phyloP scores from a whole-genome alignment of 345 rosid species.

The Camelina sativa region DNA sequence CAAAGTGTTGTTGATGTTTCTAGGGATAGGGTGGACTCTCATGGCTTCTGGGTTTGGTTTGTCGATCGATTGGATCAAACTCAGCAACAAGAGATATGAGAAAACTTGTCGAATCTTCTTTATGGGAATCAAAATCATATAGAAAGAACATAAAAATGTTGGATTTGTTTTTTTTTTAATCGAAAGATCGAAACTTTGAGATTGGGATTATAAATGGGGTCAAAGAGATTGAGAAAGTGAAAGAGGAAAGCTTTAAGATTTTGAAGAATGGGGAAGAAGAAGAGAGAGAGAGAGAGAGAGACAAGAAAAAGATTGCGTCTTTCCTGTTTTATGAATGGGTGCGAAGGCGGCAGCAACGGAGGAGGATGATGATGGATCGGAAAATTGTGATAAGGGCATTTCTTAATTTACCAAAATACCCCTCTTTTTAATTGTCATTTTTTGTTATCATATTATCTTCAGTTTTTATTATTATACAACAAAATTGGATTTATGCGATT shows the following conservation, averaged over 20 bases:
- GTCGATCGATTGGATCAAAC: conserved; percentile 30
- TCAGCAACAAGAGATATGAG: conserved; percentile 31
- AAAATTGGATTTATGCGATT: neutral
- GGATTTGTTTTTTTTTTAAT: neutral
- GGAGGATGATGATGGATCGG: neutral
- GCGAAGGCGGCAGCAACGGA: conserved; percentile 26
- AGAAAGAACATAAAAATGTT: conserved; percentile 16
- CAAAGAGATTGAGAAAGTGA: neutral
- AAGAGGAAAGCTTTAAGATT: neutral
- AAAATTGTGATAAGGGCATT: conserved; percentile 34
- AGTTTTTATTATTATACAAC: no score
- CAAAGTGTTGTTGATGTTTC: conserved; percentile 55
- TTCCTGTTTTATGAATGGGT: conserved; percentile 24
- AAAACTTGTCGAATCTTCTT: conserved; percentile 2
- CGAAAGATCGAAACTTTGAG: conserved; percentile 6
- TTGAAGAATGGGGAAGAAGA: conserved; percentile 18
- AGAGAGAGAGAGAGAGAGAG: conserved; percentile 8
- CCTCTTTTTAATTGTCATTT: neutral
- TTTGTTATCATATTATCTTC: neutral
- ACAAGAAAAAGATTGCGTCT: conserved; percentile 32
- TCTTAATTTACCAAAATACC: conserved; percentile 19
- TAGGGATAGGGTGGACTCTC: conserved; percentile 89
- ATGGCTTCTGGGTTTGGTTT: conserved; percentile 49
- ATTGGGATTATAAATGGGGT: neutral
- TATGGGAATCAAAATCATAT: conserved; percentile 35